phyloP scores from a whole-genome alignment of 2,329 filamentous ascomycete species.

The Pezicula carpinea region DNA sequence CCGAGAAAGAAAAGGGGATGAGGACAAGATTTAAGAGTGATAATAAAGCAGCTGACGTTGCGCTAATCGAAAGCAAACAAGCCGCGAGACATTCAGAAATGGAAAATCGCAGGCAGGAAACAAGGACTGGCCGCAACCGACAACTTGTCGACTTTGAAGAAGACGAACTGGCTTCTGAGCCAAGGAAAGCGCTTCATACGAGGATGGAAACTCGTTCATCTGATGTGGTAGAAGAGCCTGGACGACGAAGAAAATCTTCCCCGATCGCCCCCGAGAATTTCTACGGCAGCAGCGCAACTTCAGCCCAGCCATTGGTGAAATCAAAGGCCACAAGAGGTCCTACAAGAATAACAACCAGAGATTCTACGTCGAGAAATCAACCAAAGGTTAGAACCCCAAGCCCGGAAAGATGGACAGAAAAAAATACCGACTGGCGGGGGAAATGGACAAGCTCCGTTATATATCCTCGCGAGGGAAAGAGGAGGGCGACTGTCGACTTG shows the following conservation, averaged over 20 bases:
- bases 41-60: neutral
- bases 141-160: neutral
- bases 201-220: neutral
- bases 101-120: too few relatives aligned
- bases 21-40: neutral
- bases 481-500: conserved; percentile 62
- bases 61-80: neutral
- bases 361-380: neutral
- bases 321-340: neutral
- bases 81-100: too few relatives aligned
- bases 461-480: conserved; percentile 54
- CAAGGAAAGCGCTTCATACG: neutral
- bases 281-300: neutral
- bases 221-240: neutral
- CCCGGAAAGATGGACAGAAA: conserved; percentile 42
- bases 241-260: neutral
- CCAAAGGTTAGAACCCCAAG: conserved; percentile 7
- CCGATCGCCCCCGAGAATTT: neutral
- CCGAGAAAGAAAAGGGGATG: neutral
- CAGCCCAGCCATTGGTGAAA: neutral
- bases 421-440: conserved; percentile 46
- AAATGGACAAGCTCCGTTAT: conserved; percentile 54
- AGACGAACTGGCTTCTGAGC: neutral
- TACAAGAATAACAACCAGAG: neutral
- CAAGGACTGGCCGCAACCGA: neutral